Base-by-base conservation (phyloP, 2,329 filamentous ascomycete species). In the Fusarium penzigii region DNA sequence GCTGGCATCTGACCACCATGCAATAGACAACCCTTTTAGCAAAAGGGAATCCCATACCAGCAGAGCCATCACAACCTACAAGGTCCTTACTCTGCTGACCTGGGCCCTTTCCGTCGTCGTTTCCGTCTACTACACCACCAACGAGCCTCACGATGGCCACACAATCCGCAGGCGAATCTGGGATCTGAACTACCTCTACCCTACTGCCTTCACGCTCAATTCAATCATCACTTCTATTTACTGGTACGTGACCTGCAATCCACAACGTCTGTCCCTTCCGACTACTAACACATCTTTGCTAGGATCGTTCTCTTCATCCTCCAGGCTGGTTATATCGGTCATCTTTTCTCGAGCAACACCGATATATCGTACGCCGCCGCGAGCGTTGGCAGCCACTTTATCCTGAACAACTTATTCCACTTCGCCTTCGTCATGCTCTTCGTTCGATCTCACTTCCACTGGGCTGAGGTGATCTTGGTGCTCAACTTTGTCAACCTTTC, bases 391-490 rank as follows among this genome's bases (percentile, higher is more conserved):
- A 82, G 84, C 62, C 90, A 96, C 77, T 96, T 93, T 72, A 91
- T 95, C 69, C 69, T 88, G 63, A 89, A 91, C 79, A 96, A 96
- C 72, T 75, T 96, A 40, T 80, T 96, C 54, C 84, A 91, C 70
- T 88, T 92, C 61, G 84, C 82, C 62, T 96, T 92, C 71, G 82
- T 95, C 64, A 85, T 92, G 77, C 83, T 96, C 56, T 96, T 93
- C 77, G 87, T 89, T 48, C 84, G 87, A 63, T 83, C 79, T 44
- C 81, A 88, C 71, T 94, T 92, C 75, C 80, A 83, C 76, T 84
- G 86, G 72, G 85, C 89, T 10, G 88, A 93, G 75, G 55, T 95
- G 44, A 79, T 96, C 46, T 75, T 95, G 53, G 74, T 92, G 57
- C 70, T 89, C 76, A 94, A 96, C 77, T 89, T 94, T 69, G 77